Base-by-base conservation (phyloP, 306 rosid genomes). In the Corylus avellana region DNA sequence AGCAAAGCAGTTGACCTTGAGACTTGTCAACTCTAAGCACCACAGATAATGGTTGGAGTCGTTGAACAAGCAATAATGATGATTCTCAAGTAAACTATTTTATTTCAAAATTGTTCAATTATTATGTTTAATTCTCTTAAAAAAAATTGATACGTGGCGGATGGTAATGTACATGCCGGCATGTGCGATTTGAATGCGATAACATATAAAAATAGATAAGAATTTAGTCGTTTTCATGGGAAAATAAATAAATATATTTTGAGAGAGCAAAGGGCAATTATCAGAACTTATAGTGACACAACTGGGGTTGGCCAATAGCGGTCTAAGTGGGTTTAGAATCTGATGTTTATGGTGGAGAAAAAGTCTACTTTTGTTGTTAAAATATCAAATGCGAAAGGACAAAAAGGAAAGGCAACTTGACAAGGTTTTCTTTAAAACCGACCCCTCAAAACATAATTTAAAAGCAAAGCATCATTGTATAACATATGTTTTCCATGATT, bases 21-120 rank as follows among this genome's bases (percentile, higher is more conserved):
- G 48, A 75, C 70, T 55, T 42, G 81, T 79, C 90, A 77, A 77
- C 83, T 67, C 51, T 51, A 72, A n/a, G 70, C 70, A 63, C 70
- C 70, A 13, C 42, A 29, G 0, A 32, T 13, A 29, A 63, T 63
- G 70, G 46, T 8, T 63, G n/a, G 29, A 63, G 44, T 63, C 1
- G 44, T 35, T 63, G 20, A 63, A 14, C 29, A 13, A 63, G 70
- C 70, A 63, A 63, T 35, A 72, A 81, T 66, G 20, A 77, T 48
- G 72, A 56, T 67, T 42, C 7, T 42, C 46, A 42, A 42, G 11
- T 49, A 49, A 49, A 49, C 53, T 49, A 49, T 17, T 63, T 58
- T 18, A n/a, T 58, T 18, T 8, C 51, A 67, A 39, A 39, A 17
- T 42, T 39, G 72, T 39, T 32, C 44, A 10, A 14, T 42, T 20